Percentiles rank a stretch among this genome's conserved stretches.
phyloP scores from a whole-genome alignment of 208 protist genomes.

The Naegleria lovaniensis region DNA sequence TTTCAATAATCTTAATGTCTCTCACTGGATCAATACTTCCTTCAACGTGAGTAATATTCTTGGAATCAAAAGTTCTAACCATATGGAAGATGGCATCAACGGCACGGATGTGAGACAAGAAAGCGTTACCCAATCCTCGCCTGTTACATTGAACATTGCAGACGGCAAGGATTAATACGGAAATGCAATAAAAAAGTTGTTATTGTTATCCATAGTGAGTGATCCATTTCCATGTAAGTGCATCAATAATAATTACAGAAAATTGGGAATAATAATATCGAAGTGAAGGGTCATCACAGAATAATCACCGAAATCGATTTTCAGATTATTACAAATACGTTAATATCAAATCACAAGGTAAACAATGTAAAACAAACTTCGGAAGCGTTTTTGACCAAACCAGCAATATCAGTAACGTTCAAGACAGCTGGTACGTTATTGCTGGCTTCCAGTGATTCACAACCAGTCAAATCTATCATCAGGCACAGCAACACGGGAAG shows the following conservation, averaged over 20 bases:
- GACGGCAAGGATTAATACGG: no score
- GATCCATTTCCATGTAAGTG: no score
- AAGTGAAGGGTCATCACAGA: no score
- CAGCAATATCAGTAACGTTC: conserved; percentile 95
- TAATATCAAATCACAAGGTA: not conserved
- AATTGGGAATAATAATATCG: no score
- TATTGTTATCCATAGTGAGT: not conserved
- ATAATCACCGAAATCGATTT: no score
- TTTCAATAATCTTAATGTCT: conserved; percentile 94
- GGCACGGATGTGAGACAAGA: conserved; percentile 94
- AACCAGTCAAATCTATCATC: conserved; percentile 96
- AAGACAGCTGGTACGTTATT: conserved; percentile 87
- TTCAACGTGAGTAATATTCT: conserved; percentile 95
- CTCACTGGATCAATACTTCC: conserved; percentile 92
- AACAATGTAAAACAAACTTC: conserved; percentile 33
- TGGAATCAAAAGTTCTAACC: conserved; percentile 89
- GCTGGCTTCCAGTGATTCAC: conserved; percentile 83
- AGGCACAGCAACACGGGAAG: conserved; percentile 87
- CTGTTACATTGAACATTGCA: no score
- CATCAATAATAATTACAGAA: not conserved
- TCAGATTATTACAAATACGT: no score
- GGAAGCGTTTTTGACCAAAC: conserved; percentile 92
- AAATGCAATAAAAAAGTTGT: no score
- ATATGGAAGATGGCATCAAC: conserved; percentile 98
- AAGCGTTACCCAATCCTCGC: conserved; percentile 98